phyloP scores from a whole-genome alignment of 1,284 basidiomycete species.

The Mixia osmundae region DNA sequence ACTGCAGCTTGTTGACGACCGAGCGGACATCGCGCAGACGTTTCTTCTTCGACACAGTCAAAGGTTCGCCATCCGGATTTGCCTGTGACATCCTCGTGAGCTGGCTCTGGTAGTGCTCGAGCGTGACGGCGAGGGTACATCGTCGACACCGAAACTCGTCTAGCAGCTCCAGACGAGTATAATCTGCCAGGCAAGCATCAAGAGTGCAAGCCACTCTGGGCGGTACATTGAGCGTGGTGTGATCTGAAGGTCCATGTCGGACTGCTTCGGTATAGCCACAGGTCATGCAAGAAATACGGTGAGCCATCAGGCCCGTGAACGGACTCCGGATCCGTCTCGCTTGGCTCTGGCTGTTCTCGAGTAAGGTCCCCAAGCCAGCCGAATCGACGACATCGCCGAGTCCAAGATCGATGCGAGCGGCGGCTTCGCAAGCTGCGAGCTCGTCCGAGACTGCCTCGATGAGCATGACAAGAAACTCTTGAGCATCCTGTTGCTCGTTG shows the following conservation, averaged over 20 bases:
- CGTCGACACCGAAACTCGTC: constrained; percentile 62
- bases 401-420: neutral
- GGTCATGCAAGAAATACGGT: constrained; percentile 48
- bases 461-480: constrained; percentile 1
- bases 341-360: neutral
- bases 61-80: neutral
- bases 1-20: constrained; percentile 35
- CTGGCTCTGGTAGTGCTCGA: constrained; percentile 34
- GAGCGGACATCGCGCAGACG: constrained; percentile 41
- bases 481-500: constrained; percentile 1
- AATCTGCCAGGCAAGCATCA: constrained; percentile 50
- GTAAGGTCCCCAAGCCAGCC: neutral
- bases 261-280: constrained; percentile 74
- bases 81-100: constrained; percentile 24
- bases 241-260: constrained; percentile 63
- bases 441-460: neutral
- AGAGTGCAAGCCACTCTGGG: constrained; percentile 34
- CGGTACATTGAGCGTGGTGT: constrained; percentile 53
- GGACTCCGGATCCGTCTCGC: constrained; percentile 11
- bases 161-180: constrained; percentile 54
- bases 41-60: constrained; percentile 38
- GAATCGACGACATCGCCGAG: neutral
- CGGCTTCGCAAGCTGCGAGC: neutral
- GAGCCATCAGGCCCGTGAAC: constrained; percentile 60
- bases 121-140: constrained; percentile 50